Evolutionary conservation across 2,329 filamentous ascomycete genomes (phyloP).

Genomic region (Penicillium fuscoglaucum): DNA sequence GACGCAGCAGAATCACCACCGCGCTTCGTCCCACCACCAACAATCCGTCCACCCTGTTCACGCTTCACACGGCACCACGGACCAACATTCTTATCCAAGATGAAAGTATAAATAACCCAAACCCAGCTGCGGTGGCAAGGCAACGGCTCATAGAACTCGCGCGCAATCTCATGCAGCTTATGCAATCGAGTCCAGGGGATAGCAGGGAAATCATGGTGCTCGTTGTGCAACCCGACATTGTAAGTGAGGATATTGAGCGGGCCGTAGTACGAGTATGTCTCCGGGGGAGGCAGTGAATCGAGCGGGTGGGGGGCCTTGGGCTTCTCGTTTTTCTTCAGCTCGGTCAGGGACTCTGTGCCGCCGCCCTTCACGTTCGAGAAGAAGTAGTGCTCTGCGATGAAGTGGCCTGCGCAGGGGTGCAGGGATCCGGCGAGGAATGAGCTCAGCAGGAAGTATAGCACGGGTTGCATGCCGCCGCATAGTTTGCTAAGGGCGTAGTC

Average conservation of each 20-base stretch:
- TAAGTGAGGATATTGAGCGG: constrained; percentile 89
- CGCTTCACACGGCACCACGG: constrained; percentile 92
- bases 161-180: constrained; percentile 73
- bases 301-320: constrained; percentile 50
- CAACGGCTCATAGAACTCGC: constrained; percentile 87
- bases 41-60: constrained; percentile 69
- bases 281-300: constrained; percentile 70
- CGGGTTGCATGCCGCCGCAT: constrained; percentile 56
- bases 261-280: constrained; percentile 97
- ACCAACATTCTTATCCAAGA: constrained; percentile 84
- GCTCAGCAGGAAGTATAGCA: constrained; percentile 82
- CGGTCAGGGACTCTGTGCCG: constrained; percentile 55
- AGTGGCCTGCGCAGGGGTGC: constrained; percentile 93
- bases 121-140: constrained; percentile 89
- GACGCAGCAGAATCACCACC: neutral
- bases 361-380: constrained; percentile 48
- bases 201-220: constrained; percentile 98
- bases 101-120: constrained; percentile 92
- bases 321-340: constrained; percentile 40
- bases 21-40: constrained; percentile 45
- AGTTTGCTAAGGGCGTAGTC: constrained; percentile 67
- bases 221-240: constrained; percentile 97
- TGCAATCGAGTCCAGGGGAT: constrained; percentile 90
- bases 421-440: constrained; percentile 92
- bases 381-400: constrained; percentile 97